A percentile compares a stretch with the other conserved stretches of the same genome.
Conservation (phyloP, 441 rosid genomes). For the Aleurites moluccanus region DNA sequence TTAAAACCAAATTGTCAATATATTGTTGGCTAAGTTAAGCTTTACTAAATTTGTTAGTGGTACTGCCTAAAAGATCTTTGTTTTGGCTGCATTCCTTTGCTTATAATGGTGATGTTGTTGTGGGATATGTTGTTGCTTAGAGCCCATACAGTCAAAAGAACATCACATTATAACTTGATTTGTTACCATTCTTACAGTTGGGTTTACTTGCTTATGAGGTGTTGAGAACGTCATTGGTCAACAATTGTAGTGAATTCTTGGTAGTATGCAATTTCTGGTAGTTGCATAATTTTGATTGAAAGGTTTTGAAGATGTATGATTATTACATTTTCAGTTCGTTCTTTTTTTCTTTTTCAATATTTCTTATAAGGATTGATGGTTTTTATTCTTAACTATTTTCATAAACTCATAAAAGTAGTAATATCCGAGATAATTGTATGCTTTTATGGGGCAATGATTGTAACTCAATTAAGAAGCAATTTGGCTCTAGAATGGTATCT, state of each 20-base stretch:
- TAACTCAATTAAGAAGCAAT: slow-evolving; percentile 31
- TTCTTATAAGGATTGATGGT: not conserved
- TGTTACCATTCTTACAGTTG: not conserved
- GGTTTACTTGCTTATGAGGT: not conserved
- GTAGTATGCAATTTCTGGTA: not conserved
- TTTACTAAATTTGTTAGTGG: not conserved
- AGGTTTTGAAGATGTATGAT: slow-evolving; percentile 31
- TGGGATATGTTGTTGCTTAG: not conserved
- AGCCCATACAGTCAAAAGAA: not conserved
- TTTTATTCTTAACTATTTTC: not conserved
- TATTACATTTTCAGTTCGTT: not conserved
- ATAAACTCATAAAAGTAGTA: not conserved
- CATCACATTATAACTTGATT: not conserved
- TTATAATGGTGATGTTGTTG: not conserved
- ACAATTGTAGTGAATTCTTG: not conserved
- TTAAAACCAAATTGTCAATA: not conserved
- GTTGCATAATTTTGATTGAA: not conserved
- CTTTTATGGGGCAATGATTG: not conserved
- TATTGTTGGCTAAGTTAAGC: not conserved
- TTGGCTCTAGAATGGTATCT: not conserved
- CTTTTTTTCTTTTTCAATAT: not conserved
- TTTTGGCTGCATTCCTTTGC: not conserved
- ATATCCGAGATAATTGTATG: slow-evolving; percentile 62
- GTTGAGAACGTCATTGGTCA: not conserved
- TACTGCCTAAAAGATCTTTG: not conserved